Evolutionary conservation across 805 yeast genomes (phyloP).

Genomic region (Diddensiella transvaalensis): DNA sequence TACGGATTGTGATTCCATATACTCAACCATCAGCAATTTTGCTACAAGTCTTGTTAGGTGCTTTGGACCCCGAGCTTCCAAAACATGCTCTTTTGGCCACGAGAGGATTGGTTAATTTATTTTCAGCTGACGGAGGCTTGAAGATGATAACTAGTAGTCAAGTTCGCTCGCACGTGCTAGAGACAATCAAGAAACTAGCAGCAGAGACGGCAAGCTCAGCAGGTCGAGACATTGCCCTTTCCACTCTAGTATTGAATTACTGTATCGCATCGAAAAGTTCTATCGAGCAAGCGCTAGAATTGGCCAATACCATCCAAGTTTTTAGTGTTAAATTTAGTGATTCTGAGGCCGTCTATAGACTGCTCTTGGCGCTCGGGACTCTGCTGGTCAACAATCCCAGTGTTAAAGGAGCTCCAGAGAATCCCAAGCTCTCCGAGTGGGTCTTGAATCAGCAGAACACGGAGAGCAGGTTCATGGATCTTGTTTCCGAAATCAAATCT

Average conservation of each 20-base stretch:
- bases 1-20: conserved; percentile 47
- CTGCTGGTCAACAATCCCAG: conserved; percentile 30
- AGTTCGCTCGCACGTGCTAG: conserved; percentile 31
- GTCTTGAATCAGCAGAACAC: background rate
- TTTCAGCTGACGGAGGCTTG: conserved; percentile 34
- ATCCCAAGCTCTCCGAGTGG: background rate
- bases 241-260: conserved; percentile 52
- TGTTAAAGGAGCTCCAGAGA: background rate
- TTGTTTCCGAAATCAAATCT: background rate
- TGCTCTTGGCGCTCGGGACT: conserved; percentile 62
- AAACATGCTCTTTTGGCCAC: conserved; percentile 52
- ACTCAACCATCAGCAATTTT: conserved; percentile 37
- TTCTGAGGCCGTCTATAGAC: conserved; percentile 67
- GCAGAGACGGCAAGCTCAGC: conserved; percentile 10
- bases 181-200: conserved; percentile 19
- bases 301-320: conserved; percentile 32
- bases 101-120: conserved; percentile 54
- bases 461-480: conserved; percentile 3
- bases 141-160: conserved; percentile 24
- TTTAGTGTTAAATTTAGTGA: conserved; percentile 36
- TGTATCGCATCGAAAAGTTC: conserved; percentile 34
- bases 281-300: conserved; percentile 25
- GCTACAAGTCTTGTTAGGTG: conserved; percentile 24
- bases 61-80: conserved; percentile 31
- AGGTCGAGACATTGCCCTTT: conserved; percentile 37